Base-by-base conservation (phyloP, 108 stramenopile species). In the Mediolabrus comicus region DNA sequence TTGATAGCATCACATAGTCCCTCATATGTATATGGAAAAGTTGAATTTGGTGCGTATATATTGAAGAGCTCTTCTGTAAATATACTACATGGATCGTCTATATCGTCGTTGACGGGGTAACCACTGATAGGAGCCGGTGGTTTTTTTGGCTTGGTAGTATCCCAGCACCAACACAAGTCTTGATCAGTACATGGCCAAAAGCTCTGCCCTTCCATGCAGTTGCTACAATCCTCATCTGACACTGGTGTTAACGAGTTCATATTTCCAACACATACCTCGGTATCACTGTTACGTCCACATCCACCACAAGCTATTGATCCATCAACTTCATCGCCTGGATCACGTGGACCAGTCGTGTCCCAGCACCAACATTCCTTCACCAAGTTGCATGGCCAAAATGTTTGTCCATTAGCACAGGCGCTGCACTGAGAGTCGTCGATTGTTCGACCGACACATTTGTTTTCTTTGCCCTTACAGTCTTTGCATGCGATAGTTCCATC, bases 1-100 rank as follows among this genome's bases (percentile, higher is more conserved):
- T 27, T 62, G 35, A 76, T 65, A 6, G 75, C 75, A 0, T 62
- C 55, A 33, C 68, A 76, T 4, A 76, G 51, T 59, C 75, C 75
- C 3, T 69, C 57, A 30, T 76, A 76, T 0, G 75, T 76, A 34
- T 76, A 76, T 3, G 75, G 75, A 39, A 76, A 76, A 12, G 75
- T 76, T 0, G 68, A 25, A 43, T 76, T 76, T 1, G 75, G 75
- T 0, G 75, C 67, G n/a, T 64, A 52, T 0, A 52, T 17, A 49
- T 27, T 16, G 28, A 62, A 76, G 61, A 64, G 51, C 0, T 58
- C 68, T 25, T 51, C 54, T 0, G 67, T 69, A n/a, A 69, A 59
- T 5, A 68, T 30, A 51, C 58, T 62, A 52, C 75, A 76, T 25
- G 67, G 41, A 7, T 19, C 14, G 2, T 57, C 58, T 16, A 32